A percentile compares a stretch with the other conserved stretches of the same genome.
These are phyloP conservation scores for Penicillium bovifimosum DNA, from an alignment of 495 filamentous ascomycete species.

Conservation along the genomic window DNA sequence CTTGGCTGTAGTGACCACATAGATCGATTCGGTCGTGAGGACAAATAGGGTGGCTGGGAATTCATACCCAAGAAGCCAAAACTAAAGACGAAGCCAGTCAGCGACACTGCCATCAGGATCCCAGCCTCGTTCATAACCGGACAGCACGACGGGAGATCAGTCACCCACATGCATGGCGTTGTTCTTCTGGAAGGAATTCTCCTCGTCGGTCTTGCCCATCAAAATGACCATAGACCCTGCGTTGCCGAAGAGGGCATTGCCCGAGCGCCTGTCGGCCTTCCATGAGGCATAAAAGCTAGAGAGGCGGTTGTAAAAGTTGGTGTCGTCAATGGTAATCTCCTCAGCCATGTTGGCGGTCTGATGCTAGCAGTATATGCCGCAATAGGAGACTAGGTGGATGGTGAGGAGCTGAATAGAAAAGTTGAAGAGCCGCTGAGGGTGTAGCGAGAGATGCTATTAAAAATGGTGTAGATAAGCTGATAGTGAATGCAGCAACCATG, in stretches of 20 bases:
- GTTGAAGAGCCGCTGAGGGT: constrained; percentile 1
- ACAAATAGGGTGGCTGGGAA: constrained; percentile 94
- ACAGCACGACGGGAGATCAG: constrained; percentile 1
- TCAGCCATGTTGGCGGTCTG: constrained; percentile 41
- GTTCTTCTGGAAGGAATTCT: constrained; percentile 79
- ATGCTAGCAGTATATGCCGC: constrained; percentile 16
- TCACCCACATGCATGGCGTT: constrained; percentile 85
- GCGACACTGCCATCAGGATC: constrained; percentile 1
- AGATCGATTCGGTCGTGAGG: constrained; percentile 78
- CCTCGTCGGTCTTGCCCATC: constrained; percentile 91
- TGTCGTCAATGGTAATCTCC: constrained; percentile 86
- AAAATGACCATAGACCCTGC: constrained; percentile 79
- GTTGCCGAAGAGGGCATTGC: constrained; percentile 73
- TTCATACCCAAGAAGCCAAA: constrained; percentile 98
- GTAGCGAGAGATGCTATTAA: not conserved
- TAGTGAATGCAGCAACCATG: not conserved
- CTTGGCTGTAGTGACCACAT: constrained; percentile 91
- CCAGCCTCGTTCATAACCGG: not conserved
- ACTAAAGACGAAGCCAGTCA: constrained; percentile 48
- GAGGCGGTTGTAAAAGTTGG: constrained; percentile 85
- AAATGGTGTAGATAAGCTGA: not conserved
- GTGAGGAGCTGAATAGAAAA: not conserved
- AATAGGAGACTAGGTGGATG: constrained; percentile 8
- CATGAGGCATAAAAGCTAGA: constrained; percentile 80
- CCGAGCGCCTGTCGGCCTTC: constrained; percentile 84